These are phyloP conservation scores for Fusarium nanum DNA, from an alignment of 2,329 filamentous ascomycete genomes.

Conservation along the genomic window DNA sequence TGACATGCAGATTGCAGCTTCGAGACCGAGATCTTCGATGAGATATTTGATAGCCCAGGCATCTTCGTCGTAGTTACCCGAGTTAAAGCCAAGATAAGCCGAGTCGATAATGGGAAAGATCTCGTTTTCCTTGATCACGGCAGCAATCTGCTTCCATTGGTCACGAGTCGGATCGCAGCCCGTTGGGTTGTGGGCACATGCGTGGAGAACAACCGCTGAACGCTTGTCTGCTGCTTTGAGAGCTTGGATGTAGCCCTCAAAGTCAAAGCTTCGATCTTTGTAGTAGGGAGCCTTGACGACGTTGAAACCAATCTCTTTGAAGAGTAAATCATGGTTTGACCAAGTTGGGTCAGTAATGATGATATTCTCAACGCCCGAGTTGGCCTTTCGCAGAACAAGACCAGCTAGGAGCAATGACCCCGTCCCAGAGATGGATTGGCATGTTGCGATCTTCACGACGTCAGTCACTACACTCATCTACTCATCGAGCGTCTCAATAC, in stretches of 20 bases:
- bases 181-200: constrained; percentile 59
- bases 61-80: constrained; percentile 40
- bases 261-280: constrained; percentile 49
- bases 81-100: constrained; percentile 42
- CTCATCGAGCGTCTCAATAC: rapidly evolving
- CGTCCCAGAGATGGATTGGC: constrained; percentile 56
- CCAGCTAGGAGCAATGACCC: constrained; percentile 54
- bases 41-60: constrained; percentile 42
- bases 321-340: constrained; percentile 56
- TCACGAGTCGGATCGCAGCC: constrained; percentile 52
- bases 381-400: constrained; percentile 47
- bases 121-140: constrained; percentile 13
- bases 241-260: constrained; percentile 45
- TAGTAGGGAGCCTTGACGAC: constrained; percentile 53
- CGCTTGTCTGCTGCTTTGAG: constrained; percentile 45
- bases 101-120: constrained; percentile 43
- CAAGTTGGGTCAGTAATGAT: constrained; percentile 57
- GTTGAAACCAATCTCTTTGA: constrained; percentile 49
- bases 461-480: rapidly evolving
- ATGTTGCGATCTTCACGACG: constrained; percentile 47
- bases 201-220: constrained; percentile 52
- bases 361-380: constrained; percentile 45
- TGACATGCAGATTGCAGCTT: constrained; percentile 68
- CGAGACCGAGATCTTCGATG: constrained; percentile 52
- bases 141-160: constrained; percentile 43